These are phyloP conservation scores for Pseudogymnoascus destructans DNA, from an alignment of 2,329 filamentous ascomycete species.

Conservation along the genomic window DNA sequence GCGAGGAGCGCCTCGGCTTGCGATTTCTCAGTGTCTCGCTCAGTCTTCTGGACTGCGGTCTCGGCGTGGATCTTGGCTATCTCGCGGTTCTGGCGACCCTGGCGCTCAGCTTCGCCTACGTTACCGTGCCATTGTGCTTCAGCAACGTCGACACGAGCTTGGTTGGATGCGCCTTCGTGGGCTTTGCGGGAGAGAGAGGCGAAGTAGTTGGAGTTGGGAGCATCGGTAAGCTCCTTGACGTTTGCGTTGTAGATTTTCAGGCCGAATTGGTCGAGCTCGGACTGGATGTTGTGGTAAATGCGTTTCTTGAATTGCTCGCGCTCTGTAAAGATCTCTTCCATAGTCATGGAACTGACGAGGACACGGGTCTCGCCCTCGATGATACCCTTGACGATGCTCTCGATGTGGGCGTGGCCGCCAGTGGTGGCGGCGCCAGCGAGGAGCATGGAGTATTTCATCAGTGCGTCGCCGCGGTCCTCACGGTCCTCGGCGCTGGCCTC, in stretches of 20 bases:
- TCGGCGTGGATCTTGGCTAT: constrained; percentile 81
- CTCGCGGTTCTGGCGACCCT: constrained; percentile 70
- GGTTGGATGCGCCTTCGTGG: constrained; percentile 73
- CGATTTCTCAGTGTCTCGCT: constrained; percentile 71
- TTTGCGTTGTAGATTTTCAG: constrained; percentile 60
- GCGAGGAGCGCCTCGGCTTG: constrained; percentile 63
- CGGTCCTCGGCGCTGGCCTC: constrained; percentile 20
- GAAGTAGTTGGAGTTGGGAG: constrained; percentile 71
- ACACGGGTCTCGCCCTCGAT: constrained; percentile 80
- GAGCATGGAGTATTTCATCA: constrained; percentile 73
- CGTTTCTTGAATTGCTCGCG: constrained; percentile 64
- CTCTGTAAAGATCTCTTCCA: constrained; percentile 79
- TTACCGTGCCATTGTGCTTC: constrained; percentile 53
- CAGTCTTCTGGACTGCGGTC: constrained; percentile 72
- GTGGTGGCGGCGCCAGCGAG: constrained; percentile 43
- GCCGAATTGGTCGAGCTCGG: constrained; percentile 69
- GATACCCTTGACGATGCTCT: constrained; percentile 78
- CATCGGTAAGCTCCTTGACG: constrained; percentile 78
- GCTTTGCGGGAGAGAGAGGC: constrained; percentile 70
- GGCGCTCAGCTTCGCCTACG: constrained; percentile 64
- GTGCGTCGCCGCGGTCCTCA: constrained; percentile 44
- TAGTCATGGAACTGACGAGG: constrained; percentile 74
- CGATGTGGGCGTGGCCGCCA: constrained; percentile 46
- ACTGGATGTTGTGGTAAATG: constrained; percentile 63
- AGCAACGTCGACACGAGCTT: constrained; percentile 56